A percentile compares a stretch with the other conserved stretches of the same genome.
phyloP scores from a whole-genome alignment of 1,139 yeast species.

The Lodderomyces elongisporus region DNA sequence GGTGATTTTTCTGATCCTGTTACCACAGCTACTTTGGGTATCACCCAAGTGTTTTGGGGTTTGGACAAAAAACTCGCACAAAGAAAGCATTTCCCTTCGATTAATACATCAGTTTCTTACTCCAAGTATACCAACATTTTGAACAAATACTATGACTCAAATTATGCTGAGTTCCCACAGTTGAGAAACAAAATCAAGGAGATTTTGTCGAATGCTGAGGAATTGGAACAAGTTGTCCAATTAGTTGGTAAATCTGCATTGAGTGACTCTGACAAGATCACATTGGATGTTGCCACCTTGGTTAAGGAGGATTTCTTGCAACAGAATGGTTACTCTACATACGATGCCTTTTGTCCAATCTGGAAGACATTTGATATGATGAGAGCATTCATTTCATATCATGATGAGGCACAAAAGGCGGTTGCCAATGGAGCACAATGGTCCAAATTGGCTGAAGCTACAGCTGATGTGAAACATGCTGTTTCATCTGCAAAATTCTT shows the following conservation, averaged over 20 bases:
- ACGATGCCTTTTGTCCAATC: constrained; percentile 98
- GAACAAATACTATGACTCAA: constrained; percentile 76
- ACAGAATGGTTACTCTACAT: constrained; percentile 97
- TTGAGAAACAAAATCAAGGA: constrained; percentile 91
- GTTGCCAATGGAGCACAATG: constrained; percentile 91
- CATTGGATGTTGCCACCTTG: constrained; percentile 85
- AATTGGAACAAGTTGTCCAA: constrained; percentile 97
- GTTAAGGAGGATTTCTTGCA: constrained; percentile 97
- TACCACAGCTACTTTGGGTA: constrained; percentile 95
- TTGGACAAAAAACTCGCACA: constrained; percentile 97
- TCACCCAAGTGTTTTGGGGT: constrained; percentile 99
- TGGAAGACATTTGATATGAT: constrained; percentile 99
- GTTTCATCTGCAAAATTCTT: constrained; percentile 94
- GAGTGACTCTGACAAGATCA: constrained; percentile 93
- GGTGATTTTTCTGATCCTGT: constrained; percentile 99
- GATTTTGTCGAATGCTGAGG: constrained; percentile 94
- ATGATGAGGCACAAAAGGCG: constrained; percentile 97
- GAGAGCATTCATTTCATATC: constrained; percentile 86
- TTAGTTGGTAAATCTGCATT: constrained; percentile 97
- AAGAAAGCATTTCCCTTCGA: constrained; percentile 99
- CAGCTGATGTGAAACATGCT: constrained; percentile 85
- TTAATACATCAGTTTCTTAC: constrained; percentile 91
- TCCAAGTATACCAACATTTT: constrained; percentile 90
- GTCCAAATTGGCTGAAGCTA: constrained; percentile 85
- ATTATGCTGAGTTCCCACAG: constrained; percentile 86